Conservation (phyloP, 2,329 filamentous ascomycete species). For the Curvularia spicifera region DNA sequence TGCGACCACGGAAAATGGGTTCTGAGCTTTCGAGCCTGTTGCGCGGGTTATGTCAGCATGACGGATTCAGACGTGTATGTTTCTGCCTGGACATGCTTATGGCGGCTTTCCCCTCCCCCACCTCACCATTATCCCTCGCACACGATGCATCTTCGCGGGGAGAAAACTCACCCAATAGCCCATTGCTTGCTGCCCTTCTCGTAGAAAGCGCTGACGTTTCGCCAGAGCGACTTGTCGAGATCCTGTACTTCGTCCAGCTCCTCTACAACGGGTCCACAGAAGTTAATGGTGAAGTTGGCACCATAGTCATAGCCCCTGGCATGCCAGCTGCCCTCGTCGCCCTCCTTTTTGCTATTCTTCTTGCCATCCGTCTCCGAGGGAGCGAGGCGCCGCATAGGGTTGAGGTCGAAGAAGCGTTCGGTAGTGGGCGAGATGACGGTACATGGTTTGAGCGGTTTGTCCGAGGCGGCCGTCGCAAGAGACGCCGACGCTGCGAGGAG, state of each 20-base stretch:
- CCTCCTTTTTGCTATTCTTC: conserved; percentile 57
- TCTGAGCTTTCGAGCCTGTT: conserved; percentile 61
- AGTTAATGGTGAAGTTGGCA: conserved; percentile 83
- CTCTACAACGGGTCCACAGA: conserved; percentile 78
- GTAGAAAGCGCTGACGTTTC: conserved; percentile 82
- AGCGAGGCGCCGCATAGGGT: conserved; percentile 60
- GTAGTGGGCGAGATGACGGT: conserved; percentile 67
- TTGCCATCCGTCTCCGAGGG: conserved; percentile 48
- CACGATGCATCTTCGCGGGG: background rate
- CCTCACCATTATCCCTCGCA: background rate
- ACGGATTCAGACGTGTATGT: background rate
- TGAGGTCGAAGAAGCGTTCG: conserved; percentile 69
- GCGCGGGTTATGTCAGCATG: conserved; percentile 24
- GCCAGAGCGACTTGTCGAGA: conserved; percentile 66
- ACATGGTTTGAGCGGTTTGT: conserved; percentile 61
- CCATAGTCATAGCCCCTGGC: conserved; percentile 78
- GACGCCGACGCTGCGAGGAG: conserved; percentile 43
- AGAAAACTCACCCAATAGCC: conserved; percentile 72
- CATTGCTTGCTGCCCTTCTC: conserved; percentile 68
- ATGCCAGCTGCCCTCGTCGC: conserved; percentile 65
- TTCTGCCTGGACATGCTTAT: conserved; percentile 6
- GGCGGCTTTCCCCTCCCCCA: background rate
- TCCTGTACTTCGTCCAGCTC: conserved; percentile 67
- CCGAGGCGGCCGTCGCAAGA: conserved; percentile 41
- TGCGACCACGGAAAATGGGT: conserved; percentile 68